phyloP scores from a whole-genome alignment of 2,329 filamentous ascomycete species.

The Escovopsis sp. region DNA sequence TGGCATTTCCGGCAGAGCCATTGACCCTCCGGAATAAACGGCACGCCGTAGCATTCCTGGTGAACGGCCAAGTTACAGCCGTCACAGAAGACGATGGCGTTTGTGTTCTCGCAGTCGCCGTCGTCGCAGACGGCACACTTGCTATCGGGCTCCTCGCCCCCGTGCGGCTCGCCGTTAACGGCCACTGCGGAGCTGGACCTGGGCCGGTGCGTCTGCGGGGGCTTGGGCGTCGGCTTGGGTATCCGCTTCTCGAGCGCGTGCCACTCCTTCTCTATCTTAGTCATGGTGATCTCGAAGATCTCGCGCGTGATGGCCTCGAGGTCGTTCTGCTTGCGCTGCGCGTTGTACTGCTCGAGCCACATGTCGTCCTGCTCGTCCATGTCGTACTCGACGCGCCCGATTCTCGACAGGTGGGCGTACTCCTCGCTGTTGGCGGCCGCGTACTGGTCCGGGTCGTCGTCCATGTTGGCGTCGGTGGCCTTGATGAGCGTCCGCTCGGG shows the following conservation, averaged over 20 bases:
- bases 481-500: constrained; percentile 60
- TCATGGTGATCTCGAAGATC: constrained; percentile 94
- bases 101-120: constrained; percentile 98
- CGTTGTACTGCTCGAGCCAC: constrained; percentile 80
- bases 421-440: constrained; percentile 16
- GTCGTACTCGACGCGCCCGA: constrained; percentile 90
- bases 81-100: constrained; percentile 97
- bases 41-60: constrained; percentile 96
- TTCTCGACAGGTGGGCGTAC: constrained; percentile 20
- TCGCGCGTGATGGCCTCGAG: constrained; percentile 80
- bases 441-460: constrained; percentile 41
- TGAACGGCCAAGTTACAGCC: constrained; percentile 95
- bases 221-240: constrained; percentile 91
- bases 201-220: constrained; percentile 84
- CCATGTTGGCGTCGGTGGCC: constrained; percentile 41
- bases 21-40: constrained; percentile 95
- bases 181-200: constrained; percentile 88
- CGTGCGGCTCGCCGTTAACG: constrained; percentile 78
- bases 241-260: constrained; percentile 91
- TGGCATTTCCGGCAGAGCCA: constrained; percentile 97
- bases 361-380: constrained; percentile 99
- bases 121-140: constrained; percentile 98
- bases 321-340: constrained; percentile 55
- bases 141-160: constrained; percentile 84
- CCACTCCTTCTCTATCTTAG: constrained; percentile 98